Percentiles rank a stretch among this genome's conserved stretches.
phyloP scores from a whole-genome alignment of 352 stramenopile species.

The Globisporangium nodosum region DNA sequence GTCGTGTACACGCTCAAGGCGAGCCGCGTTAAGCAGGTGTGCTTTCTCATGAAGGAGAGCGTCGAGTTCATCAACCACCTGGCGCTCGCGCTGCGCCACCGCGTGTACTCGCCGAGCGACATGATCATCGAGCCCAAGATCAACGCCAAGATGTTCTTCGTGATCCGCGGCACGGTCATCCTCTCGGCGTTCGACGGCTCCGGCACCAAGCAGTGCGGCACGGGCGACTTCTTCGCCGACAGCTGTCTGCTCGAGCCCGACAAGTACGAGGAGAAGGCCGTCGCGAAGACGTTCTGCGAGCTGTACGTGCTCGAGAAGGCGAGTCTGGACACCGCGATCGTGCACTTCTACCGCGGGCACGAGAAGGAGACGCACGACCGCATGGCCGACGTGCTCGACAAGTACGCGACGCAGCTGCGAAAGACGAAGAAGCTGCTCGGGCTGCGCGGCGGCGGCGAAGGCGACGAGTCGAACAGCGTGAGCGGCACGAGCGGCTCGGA shows the following conservation, averaged over 20 bases:
- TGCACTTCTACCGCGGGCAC: conserved; percentile 41
- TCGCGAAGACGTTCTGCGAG: conserved; percentile 80
- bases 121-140: conserved; percentile 68
- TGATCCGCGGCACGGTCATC: conserved; percentile 48
- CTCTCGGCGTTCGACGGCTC: conserved; percentile 46
- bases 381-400: conserved; percentile 46
- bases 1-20: conserved; percentile 59
- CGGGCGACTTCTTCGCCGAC: conserved; percentile 63
- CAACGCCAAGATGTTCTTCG: conserved; percentile 74
- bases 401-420: conserved; percentile 50
- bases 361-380: conserved; percentile 20
- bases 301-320: conserved; percentile 65
- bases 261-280: conserved; percentile 61
- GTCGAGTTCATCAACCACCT: conserved; percentile 66
- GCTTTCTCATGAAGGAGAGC: conserved; percentile 64
- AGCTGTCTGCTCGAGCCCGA: conserved; percentile 50
- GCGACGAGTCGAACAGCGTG: conserved; percentile 1
- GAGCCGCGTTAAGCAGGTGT: conserved; percentile 58
- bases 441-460: conserved; percentile 24
- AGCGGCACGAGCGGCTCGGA: conserved; percentile 7
- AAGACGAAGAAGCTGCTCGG: conserved; percentile 78
- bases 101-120: conserved; percentile 53
- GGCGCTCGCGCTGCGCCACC: conserved; percentile 35
- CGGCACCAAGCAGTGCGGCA: conserved; percentile 48
- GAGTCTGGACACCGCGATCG: conserved; percentile 50